Evolutionary conservation across 139 green algal genomes (phyloP).

Genomic region (Chlamydomonas urium): DNA sequence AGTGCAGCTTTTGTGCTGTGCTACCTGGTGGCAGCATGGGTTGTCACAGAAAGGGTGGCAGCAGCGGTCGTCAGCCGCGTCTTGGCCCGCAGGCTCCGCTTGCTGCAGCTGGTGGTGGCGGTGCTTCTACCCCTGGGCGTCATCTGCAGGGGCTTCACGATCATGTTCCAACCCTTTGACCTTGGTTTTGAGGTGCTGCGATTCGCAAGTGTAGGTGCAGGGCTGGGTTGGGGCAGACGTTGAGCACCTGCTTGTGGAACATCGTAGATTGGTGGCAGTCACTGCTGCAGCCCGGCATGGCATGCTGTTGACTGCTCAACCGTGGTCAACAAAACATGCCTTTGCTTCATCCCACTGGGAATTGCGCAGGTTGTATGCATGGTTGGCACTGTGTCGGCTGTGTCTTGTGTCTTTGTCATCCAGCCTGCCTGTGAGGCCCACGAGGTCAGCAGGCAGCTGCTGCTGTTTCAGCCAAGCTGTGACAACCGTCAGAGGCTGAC

Average conservation of each 20-base stretch:
- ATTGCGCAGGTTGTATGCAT: background rate
- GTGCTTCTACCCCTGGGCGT: background rate
- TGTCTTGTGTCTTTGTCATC: background rate
- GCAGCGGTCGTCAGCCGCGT: slow-evolving; percentile 31
- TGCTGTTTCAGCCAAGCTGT: no score
- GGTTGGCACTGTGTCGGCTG: background rate
- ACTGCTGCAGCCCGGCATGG: no score
- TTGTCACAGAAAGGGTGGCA: slow-evolving; percentile 31
- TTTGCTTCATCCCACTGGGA: no score
- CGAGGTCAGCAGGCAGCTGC: no score
- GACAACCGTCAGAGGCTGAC: no score
- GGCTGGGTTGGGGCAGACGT: no score
- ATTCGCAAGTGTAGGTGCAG: slow-evolving; percentile 10
- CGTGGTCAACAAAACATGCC: no score
- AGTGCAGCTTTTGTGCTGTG: slow-evolving; percentile 26
- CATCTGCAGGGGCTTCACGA: slow-evolving; percentile 30
- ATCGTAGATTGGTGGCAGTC: no score
- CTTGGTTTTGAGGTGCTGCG: slow-evolving; percentile 41
- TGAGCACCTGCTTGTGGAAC: no score
- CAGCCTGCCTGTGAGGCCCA: background rate
- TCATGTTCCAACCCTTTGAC: slow-evolving; percentile 35
- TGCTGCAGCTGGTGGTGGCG: slow-evolving; percentile 20
- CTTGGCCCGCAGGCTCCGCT: slow-evolving; percentile 28
- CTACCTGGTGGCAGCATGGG: slow-evolving; percentile 32
- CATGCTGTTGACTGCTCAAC: no score